Evolutionary conservation across 164 flowering plant genomes (phyloP), one percentile per base, ranked within the genome.

Genomic region (Paratinospora sagittata): DNA sequence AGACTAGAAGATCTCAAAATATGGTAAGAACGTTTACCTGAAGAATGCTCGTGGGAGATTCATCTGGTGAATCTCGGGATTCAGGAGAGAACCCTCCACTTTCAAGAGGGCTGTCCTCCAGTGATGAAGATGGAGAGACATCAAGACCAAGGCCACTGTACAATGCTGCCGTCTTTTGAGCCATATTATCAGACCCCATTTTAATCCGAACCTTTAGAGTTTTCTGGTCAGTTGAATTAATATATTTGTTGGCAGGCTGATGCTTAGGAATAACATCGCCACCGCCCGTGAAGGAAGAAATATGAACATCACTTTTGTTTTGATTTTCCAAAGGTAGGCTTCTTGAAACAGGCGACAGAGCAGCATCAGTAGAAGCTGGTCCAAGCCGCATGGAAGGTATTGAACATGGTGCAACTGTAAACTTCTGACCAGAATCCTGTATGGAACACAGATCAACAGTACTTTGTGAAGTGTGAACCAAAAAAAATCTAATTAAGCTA

Each of bases 71-170:
- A 21, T 77, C 85, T 66, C 66, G 86, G 79, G 77, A 52, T 70
- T 75, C 73, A n/a, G 70, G 72, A 11, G 75, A 73, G 61, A 72
- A 66, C 41, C 79, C 88, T 67, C 72, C 84, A 80, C 81, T 82
- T 64, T 73, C 86, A 36, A 65, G 77, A 27, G 85, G 85, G 79
- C 85, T 88, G 74, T 83, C 83, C 66, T 81, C 83, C 63, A 58
- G 68, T 60, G 98, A 86, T 37, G 92, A 84, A 73, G 87, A 80
- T 70, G 94, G 96, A 67, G 97, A 87, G 64, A 72, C 52, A 62
- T 81, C 85, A 75, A 93, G 97, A 64, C 98, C 97, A 67, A 93
- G 86, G 62, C 91, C 94, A 77, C 86, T 88, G 70, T 92, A 92
- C 67, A 95, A 85, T 72, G 79, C 97, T 72, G 93, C 93, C 80